Base-by-base conservation (phyloP, 2,329 filamentous ascomycete genomes). In the Fusarium brachygibbosum region DNA sequence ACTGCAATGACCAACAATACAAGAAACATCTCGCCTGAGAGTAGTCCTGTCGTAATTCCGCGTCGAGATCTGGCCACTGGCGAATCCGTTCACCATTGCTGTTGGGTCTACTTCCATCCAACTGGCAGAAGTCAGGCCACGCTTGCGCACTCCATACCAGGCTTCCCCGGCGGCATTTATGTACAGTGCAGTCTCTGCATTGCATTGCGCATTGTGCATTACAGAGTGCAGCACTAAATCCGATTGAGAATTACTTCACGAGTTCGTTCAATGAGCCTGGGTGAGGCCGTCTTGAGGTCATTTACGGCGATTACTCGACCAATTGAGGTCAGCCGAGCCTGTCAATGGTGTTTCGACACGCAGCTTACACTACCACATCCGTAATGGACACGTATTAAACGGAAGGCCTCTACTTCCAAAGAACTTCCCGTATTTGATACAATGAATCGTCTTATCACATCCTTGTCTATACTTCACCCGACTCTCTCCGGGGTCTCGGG, bases 1-100 rank as follows among this genome's bases (percentile, higher is more conserved):
- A 16, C 32, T 40, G 37, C n/a, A 55, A 48, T 45, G 13, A 42
- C 41, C 21, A 41, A 28, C 42, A 17, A 31, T 25, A 28, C 32
- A 48, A 51, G 17, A 35, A 44, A 51, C 48, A 48, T 69, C 57
- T 62, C 34, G 40, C 28, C 25, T 41, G 52, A 52, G 51, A 58
- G 32, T 5, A 71, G 60, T 63, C 66, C 63, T 66, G 55, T 56
- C 48, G 38, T 61, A 74, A 51, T 58, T 50, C 53, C 60, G 68
- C 72, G 67, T 74, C 69, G 72, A 57, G 46, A 74, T 73, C 72
- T 74, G 68, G 52, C 72, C 72, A 74, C 61, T 50, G n/a, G 42
- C n/a, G 54, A 70, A 46, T 60, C 53, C 49, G 21, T 55, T 48
- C 41, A 38, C 54, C 46, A 54, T 54, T 59, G 45, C 13, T 45